Conservation (phyloP, 2,329 filamentous ascomycete species). For the Lecanosticta acicola region DNA sequence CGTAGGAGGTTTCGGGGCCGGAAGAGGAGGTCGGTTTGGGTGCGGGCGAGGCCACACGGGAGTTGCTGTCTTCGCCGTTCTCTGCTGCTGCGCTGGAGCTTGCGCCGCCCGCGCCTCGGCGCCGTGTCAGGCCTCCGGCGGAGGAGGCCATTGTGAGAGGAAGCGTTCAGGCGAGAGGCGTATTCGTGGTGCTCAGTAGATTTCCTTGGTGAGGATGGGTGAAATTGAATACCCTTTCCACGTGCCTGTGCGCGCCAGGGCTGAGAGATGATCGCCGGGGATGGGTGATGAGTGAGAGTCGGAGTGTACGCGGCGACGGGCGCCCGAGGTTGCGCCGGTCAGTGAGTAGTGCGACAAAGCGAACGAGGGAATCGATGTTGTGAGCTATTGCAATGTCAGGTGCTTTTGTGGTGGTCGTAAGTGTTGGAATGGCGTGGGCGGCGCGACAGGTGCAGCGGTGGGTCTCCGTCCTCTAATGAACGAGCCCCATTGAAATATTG, state of each 20-base stretch:
- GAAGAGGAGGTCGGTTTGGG: slow-evolving; percentile 55
- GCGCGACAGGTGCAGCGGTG: not conserved
- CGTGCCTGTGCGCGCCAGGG: slow-evolving; percentile 5
- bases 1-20: slow-evolving; percentile 73
- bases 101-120: slow-evolving; percentile 59
- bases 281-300: not conserved
- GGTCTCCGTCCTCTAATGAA: not conserved
- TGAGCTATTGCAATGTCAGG: not conserved
- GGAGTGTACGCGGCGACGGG: not conserved
- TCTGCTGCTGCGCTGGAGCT: slow-evolving; percentile 52
- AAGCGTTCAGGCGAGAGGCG: slow-evolving; percentile 3
- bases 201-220: no score
- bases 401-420: not conserved
- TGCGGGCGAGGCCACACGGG: slow-evolving; percentile 61
- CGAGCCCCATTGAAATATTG: not conserved
- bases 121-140: slow-evolving; percentile 62
- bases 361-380: not conserved
- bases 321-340: not conserved
- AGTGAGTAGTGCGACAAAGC: not conserved
- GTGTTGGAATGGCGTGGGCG: not conserved
- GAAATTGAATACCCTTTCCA: no score
- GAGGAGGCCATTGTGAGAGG: slow-evolving; percentile 55
- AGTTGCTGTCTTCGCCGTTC: slow-evolving; percentile 58
- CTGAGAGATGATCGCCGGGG: slow-evolving; percentile 5
- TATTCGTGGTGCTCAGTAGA: no score